Base-by-base conservation (phyloP, 129 eudicot species). In the Flaveria linearis region DNA sequence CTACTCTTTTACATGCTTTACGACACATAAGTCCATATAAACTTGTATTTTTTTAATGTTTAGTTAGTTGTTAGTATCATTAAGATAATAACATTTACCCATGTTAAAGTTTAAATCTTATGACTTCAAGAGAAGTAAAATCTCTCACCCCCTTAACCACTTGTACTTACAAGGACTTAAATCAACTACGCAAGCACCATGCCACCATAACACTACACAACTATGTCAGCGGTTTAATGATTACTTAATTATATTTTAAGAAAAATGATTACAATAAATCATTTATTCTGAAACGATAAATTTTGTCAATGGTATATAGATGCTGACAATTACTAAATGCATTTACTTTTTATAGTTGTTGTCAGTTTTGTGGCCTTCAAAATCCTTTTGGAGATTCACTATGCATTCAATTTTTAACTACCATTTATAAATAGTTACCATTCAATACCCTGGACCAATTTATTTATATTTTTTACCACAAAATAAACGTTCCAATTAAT, bases 351-450 rank as follows among this genome's bases (percentile, higher is more conserved):
- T 61, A 62, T 49, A 13, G 77, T n/a, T 72, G 73, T 50, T 30
- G 67, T 50, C 52, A 63, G 55, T 43, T 68, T 57, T 46, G 23
- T 71, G 50, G 47, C 52, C 79, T 52, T 67, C 43, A 43, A 74
- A 80, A 73, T 73, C 69, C 53, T 33, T 65, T 53, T 67, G 79
- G 41, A 66, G 69, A 73, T 53, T 53, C 79, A 26, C 18, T 46
- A 47, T 23, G 82, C 75, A 80, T 80, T 80, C 70, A 74, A 53
- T 67, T 53, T 65, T 66, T 80, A 73, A 73, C 84, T n/a, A 80
- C 50, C 62, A 56, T 30, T 66, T 43, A 73, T 36, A 5, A 36
- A 36, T 73, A 80, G 61, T 80, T 66, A 73, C 75, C 79, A 80
- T 80, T 80, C 63, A 80, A 66, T 33, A 43, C 43, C 73, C 23